phyloP scores from a whole-genome alignment of 306 rosid species.

The Vigna unguiculata region DNA sequence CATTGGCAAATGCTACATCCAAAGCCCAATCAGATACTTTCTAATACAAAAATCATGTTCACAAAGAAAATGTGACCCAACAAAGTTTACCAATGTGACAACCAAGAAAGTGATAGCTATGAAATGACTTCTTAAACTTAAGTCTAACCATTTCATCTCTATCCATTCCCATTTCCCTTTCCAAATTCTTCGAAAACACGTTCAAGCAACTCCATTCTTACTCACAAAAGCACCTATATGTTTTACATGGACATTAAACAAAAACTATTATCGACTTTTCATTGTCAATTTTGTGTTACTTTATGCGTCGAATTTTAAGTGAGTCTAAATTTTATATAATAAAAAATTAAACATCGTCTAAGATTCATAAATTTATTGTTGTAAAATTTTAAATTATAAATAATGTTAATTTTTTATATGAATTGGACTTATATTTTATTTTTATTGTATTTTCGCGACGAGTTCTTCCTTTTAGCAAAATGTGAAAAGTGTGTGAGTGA shows the following conservation, averaged over 20 bases:
- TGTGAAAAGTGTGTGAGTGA: too few species aligned
- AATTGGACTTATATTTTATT: too few species aligned
- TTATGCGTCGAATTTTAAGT: too few species aligned
- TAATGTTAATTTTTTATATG: too few species aligned
- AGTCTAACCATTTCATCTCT: conserved; percentile 16
- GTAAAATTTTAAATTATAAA: too few species aligned
- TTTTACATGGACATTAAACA: not conserved
- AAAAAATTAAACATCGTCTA: too few species aligned
- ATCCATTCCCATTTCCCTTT: conserved; percentile 3
- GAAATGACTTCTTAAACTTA: not conserved
- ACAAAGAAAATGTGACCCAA: conserved; percentile 12
- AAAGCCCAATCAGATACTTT: conserved; percentile 27
- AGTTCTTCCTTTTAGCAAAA: too few species aligned
- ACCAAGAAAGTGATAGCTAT: conserved; percentile 22
- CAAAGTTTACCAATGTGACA: conserved; percentile 6
- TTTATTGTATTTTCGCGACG: too few species aligned
- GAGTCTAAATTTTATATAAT: too few species aligned
- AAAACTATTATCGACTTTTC: too few species aligned
- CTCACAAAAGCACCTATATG: conserved; percentile 5
- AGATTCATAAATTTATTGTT: too few species aligned
- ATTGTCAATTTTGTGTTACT: too few species aligned
- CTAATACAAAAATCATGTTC: conserved; percentile 4
- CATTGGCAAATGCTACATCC: not conserved
- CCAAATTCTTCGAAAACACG: not conserved
- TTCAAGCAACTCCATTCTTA: not conserved